Base-by-base conservation (phyloP, 345 rosid genomes). In the Psidium friedrichsthalianum region DNA sequence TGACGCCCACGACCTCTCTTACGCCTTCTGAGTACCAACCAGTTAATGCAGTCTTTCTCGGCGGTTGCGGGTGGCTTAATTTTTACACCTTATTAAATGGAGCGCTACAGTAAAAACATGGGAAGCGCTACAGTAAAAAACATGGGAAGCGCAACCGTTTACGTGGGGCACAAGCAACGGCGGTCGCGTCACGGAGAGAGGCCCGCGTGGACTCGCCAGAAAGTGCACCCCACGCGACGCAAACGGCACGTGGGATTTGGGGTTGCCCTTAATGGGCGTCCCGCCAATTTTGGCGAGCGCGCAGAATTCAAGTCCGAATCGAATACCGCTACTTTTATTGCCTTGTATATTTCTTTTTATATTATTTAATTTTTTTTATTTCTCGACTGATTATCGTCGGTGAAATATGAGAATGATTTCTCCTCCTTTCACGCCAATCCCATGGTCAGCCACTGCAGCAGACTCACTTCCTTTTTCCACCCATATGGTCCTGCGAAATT, bases 311-410 rank as follows among this genome's bases (percentile, higher is more conserved):
- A 8, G 25, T 36, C 24, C 78, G 6, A 69, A 10, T 8, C 47
- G 7, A 69, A 2, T 2, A 2, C 78, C 78, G 12, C 24, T 61
- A 0, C 47, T 8, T 9, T 9, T 5, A 20, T 40, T 21, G 78
- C 44, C 78, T 32, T 69, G 18, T 32, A 5, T 1, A 64, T 16
- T 20, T 16, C 22, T 32, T 20, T 8, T 36, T 36, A 36, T 32
- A 1, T 29, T 8, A 6, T 1, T 27, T 2, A 6, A 47, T 6
- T 1, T 0, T 3, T 16, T 13, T 27, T 27, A 64, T 16, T 20
- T 64, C 76, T 32, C 18, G 4, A 8, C 76, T 64, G 24, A 12
- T 69, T 18, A 32, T 69, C 11, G 8, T 20, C 47, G 3, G 25
- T 3, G 80, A 56, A 36, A 69, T 9, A 9, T 21, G 7, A 18